A percentile compares a stretch with the other conserved stretches of the same genome.
Conservation (phyloP, 163 green algal genomes). For the Scenedesmus sp. region DNA sequence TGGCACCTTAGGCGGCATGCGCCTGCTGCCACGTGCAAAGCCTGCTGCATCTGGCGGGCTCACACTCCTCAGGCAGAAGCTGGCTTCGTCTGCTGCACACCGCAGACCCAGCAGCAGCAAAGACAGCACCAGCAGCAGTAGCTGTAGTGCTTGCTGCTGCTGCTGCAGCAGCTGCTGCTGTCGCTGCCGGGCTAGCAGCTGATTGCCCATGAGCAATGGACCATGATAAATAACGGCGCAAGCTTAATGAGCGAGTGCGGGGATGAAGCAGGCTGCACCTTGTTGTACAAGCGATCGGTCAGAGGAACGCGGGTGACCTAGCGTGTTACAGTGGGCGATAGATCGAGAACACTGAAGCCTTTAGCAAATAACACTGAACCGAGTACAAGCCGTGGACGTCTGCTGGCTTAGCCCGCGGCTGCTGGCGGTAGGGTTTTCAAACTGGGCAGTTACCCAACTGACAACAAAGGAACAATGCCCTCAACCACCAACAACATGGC, state of each 20-base stretch:
- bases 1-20: not conserved
- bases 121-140: not conserved
- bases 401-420: too few relatives aligned
- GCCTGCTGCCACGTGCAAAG: not conserved
- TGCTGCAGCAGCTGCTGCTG: not conserved
- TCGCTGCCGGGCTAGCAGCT: not conserved
- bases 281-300: too few relatives aligned
- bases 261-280: too few relatives aligned
- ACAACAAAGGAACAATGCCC: too few relatives aligned
- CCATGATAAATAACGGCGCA: not conserved
- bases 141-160: not conserved
- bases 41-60: not conserved
- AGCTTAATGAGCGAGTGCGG: not conserved
- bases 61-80: slow-evolving; percentile 22
- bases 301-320: too few relatives aligned
- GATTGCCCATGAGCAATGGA: not conserved
- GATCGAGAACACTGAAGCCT: too few relatives aligned
- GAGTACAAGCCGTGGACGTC: too few relatives aligned
- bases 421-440: too few relatives aligned
- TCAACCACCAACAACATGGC: not conserved
- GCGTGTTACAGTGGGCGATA: too few relatives aligned
- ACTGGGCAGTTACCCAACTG: too few relatives aligned
- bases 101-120: not conserved
- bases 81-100: not conserved
- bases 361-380: too few relatives aligned